These are phyloP conservation scores for Trichoderma harzianum DNA, from an alignment of 2,329 filamentous ascomycete genomes.

Conservation along the genomic window DNA sequence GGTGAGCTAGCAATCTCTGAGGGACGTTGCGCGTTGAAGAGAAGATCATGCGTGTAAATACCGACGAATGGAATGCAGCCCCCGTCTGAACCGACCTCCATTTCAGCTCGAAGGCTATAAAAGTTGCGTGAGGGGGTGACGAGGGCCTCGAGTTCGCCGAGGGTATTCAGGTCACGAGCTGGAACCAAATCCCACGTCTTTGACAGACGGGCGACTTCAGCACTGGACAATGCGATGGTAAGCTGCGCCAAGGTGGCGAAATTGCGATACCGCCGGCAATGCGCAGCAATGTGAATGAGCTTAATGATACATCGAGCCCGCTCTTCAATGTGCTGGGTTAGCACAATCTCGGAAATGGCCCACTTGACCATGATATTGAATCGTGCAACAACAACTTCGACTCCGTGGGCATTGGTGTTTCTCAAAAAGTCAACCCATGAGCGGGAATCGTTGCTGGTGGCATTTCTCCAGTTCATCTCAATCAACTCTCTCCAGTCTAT, in stretches of 20 bases:
- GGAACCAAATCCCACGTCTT: conserved; percentile 72
- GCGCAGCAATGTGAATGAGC: conserved; percentile 74
- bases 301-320: conserved; percentile 75
- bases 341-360: conserved; percentile 74
- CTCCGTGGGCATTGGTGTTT: conserved; percentile 67
- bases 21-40: conserved; percentile 77
- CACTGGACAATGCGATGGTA: conserved; percentile 70
- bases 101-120: conserved; percentile 70
- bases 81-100: conserved; percentile 65
- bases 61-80: conserved; percentile 84
- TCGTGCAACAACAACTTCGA: conserved; percentile 79
- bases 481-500: conserved; percentile 87
- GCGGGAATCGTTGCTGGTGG: conserved; percentile 58
- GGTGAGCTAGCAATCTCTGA: conserved; percentile 68
- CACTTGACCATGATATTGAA: conserved; percentile 90
- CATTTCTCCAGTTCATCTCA: conserved; percentile 77
- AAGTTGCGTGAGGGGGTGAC: conserved; percentile 78
- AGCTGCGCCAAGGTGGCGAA: conserved; percentile 83
- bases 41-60: conserved; percentile 77
- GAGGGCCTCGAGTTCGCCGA: conserved; percentile 66
- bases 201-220: conserved; percentile 64
- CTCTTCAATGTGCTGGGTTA: conserved; percentile 69
- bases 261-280: conserved; percentile 73
- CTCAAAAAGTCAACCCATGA: conserved; percentile 82
- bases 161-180: conserved; percentile 58